Conservation (phyloP, 2,329 filamentous ascomycete genomes). For the Hyphodiscus sp. region DNA sequence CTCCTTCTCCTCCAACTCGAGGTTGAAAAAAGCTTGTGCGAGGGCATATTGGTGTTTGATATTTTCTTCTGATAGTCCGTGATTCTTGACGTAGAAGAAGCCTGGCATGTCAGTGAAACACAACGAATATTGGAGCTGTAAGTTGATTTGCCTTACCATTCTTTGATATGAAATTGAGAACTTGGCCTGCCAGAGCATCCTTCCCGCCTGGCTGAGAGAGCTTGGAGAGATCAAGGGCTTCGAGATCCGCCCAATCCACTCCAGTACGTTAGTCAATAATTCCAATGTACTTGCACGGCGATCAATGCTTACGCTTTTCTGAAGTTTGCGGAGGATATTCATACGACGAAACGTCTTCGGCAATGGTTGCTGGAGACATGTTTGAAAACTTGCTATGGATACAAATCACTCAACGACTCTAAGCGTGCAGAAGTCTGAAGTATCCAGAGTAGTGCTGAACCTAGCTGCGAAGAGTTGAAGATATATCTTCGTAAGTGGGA, state of each 20-base stretch:
- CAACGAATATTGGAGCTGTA: background rate
- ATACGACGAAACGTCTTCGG: background rate
- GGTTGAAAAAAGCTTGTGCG: constrained; percentile 48
- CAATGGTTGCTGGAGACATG: background rate
- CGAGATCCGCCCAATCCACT: constrained; percentile 43
- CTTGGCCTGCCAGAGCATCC: constrained; percentile 41
- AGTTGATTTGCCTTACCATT: constrained; percentile 11
- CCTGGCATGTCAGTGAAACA: constrained; percentile 29
- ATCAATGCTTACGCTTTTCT: constrained; percentile 5
- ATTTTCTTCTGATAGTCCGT: constrained; percentile 49
- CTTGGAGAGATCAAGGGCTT: constrained; percentile 43
- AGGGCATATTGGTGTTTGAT: constrained; percentile 54
- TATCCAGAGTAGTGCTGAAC: background rate
- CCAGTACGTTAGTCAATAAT: constrained; percentile 35
- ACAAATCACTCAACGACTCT: no score
- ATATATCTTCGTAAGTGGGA: no score
- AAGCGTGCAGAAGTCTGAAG: no score
- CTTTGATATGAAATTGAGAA: constrained; percentile 40
- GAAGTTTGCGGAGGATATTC: constrained; percentile 7
- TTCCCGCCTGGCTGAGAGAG: constrained; percentile 43
- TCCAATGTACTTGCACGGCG: constrained; percentile 12
- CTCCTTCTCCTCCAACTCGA: constrained; percentile 51
- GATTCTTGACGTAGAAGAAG: constrained; percentile 57
- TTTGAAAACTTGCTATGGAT: background rate
- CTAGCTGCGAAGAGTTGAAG: no score